phyloP scores from a whole-genome alignment of 176 grass and related monocot genomes.

The Otatea glauca region DNA sequence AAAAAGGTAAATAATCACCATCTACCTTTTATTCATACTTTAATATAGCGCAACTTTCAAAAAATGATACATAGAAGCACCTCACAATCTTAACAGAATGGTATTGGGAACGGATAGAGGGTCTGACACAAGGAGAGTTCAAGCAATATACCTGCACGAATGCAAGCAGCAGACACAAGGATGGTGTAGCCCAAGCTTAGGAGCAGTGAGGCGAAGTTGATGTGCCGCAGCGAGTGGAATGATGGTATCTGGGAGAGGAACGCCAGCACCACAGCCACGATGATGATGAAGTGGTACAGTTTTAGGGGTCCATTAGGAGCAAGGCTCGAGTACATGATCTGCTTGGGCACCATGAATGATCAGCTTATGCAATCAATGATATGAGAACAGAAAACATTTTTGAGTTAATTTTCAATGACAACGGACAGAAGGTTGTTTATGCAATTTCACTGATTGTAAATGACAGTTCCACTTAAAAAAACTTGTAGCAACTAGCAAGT shows the following conservation, averaged over 20 bases:
- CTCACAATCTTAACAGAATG: not conserved
- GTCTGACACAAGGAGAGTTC: constrained; percentile 28
- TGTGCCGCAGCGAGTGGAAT: constrained; percentile 89
- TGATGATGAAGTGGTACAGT: constrained; percentile 91
- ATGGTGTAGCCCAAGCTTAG: constrained; percentile 79
- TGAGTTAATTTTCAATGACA: constrained; percentile 10
- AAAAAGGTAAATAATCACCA: too few relatives aligned
- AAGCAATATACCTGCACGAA: constrained; percentile 70
- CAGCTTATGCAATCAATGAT: constrained; percentile 23
- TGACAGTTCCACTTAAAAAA: not conserved
- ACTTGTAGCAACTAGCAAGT: not conserved
- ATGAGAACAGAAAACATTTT: constrained; percentile 31
- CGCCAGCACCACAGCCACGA: constrained; percentile 73
- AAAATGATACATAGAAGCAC: too few relatives aligned
- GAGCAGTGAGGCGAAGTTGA: constrained; percentile 85
- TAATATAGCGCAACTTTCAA: too few relatives aligned
- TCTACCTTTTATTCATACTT: too few relatives aligned
- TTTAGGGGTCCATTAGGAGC: constrained; percentile 74
- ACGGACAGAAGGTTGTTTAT: not conserved
- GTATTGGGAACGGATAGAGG: not conserved
- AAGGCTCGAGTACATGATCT: constrained; percentile 92
- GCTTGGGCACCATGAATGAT: constrained; percentile 28
- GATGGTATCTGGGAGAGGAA: constrained; percentile 92
- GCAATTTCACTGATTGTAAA: constrained; percentile 8
- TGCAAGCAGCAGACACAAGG: constrained; percentile 75